Evolutionary conservation across 805 yeast species (phyloP).

Genomic region (Nakazawaea molendinolei): DNA sequence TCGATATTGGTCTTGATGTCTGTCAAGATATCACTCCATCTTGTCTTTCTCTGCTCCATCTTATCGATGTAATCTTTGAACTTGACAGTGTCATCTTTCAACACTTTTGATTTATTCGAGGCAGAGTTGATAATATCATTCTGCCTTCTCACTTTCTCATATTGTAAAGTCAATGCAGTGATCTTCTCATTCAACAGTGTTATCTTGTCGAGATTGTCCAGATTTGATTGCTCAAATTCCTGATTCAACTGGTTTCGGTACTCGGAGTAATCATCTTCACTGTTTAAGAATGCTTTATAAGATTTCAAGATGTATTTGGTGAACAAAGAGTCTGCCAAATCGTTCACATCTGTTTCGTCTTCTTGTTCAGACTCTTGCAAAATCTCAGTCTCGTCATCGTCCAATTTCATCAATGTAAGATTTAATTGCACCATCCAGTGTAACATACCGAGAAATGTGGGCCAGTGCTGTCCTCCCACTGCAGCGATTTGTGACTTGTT

Average conservation of each 20-base stretch:
- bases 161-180: slow-evolving; percentile 29
- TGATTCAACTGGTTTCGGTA: slow-evolving; percentile 48
- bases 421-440: slow-evolving; percentile 72
- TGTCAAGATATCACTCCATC: slow-evolving; percentile 57
- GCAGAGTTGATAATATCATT: slow-evolving; percentile 42
- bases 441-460: slow-evolving; percentile 70
- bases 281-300: slow-evolving; percentile 59
- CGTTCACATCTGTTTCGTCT: slow-evolving; percentile 13
- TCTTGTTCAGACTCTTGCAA: slow-evolving; percentile 14
- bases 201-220: slow-evolving; percentile 41
- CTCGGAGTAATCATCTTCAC: slow-evolving; percentile 50
- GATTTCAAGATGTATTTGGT: slow-evolving; percentile 58
- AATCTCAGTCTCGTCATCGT: slow-evolving; percentile 22
- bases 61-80: slow-evolving; percentile 66
- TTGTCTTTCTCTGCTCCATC: slow-evolving; percentile 55
- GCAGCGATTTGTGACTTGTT: slow-evolving; percentile 84
- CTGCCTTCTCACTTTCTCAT: slow-evolving; percentile 35
- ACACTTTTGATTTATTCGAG: slow-evolving; percentile 50
- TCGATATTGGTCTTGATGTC: slow-evolving; percentile 50
- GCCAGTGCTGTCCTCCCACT: slow-evolving; percentile 89
- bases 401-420: slow-evolving; percentile 33
- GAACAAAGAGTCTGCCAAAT: slow-evolving; percentile 30
- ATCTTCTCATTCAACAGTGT: slow-evolving; percentile 34
- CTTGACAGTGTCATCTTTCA: slow-evolving; percentile 64
- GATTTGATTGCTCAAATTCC: slow-evolving; percentile 46